A percentile compares a stretch with the other conserved stretches of the same genome.
These are phyloP conservation scores for Colletotrichum sp. DNA, from an alignment of 2,329 filamentous ascomycete species.

Conservation along the genomic window DNA sequence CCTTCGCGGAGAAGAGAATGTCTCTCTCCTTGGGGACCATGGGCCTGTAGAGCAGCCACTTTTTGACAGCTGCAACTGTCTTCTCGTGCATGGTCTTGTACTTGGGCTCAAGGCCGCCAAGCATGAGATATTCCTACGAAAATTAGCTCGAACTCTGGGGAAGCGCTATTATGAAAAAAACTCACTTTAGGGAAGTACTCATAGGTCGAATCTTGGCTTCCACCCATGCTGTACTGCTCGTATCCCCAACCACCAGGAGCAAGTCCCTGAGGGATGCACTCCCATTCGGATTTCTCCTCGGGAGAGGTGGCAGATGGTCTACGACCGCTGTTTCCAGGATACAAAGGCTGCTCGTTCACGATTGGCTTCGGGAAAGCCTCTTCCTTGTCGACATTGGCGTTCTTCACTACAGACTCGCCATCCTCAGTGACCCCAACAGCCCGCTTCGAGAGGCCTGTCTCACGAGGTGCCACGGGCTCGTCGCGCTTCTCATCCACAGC, in stretches of 20 bases:
- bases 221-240: slow-evolving; percentile 65
- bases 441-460: not conserved
- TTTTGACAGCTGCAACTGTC: slow-evolving; percentile 69
- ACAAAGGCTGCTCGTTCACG: slow-evolving; percentile 2
- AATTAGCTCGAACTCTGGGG: slow-evolving; percentile 20
- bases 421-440: slow-evolving; percentile 28
- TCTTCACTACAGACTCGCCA: slow-evolving; percentile 28
- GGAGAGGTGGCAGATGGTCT: slow-evolving; percentile 3
- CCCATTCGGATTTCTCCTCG: slow-evolving; percentile 11
- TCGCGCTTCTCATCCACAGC: slow-evolving; percentile 3
- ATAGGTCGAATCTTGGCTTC: slow-evolving; percentile 72
- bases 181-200: slow-evolving; percentile 68
- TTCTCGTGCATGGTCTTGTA: slow-evolving; percentile 77
- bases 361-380: not conserved
- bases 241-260: slow-evolving; percentile 46
- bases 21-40: slow-evolving; percentile 71
- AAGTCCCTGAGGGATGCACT: slow-evolving; percentile 66
- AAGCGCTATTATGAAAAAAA: not conserved
- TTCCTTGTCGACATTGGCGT: not conserved
- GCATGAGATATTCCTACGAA: slow-evolving; percentile 71
- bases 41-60: slow-evolving; percentile 79
- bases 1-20: slow-evolving; percentile 75
- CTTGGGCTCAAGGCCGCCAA: slow-evolving; percentile 75
- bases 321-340: not conserved
- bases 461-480: not conserved